Percentiles rank a stretch among this genome's conserved stretches.
phyloP scores from a whole-genome alignment of 208 protist species.

The Acanthamoeba sp. region DNA sequence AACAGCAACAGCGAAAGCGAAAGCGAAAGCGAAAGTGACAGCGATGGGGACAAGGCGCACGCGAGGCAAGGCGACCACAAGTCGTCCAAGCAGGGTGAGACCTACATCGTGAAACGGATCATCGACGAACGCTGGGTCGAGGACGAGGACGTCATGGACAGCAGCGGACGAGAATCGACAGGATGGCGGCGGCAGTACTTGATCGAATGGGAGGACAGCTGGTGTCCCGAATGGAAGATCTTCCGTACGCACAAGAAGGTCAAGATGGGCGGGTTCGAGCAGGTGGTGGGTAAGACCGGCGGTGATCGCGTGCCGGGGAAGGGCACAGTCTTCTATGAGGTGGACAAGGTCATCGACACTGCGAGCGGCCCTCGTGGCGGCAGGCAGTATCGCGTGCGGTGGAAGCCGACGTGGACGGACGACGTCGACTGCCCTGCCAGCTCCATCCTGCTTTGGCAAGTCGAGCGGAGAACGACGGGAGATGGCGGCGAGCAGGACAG shows the following conservation, averaged over 20 bases:
- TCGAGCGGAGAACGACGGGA: background rate
- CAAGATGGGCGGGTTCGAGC: background rate
- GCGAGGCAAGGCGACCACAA: background rate
- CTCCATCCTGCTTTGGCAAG: background rate
- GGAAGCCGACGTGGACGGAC: background rate
- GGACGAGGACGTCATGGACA: too few relatives aligned
- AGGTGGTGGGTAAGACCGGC: background rate
- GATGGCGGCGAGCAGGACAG: too few relatives aligned
- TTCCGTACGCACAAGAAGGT: background rate
- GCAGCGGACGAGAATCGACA: too few relatives aligned
- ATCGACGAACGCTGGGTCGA: too few relatives aligned
- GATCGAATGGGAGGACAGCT: background rate
- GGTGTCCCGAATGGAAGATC: background rate
- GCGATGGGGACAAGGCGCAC: background rate
- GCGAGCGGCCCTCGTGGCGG: too few relatives aligned
- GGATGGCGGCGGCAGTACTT: background rate
- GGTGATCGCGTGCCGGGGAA: background rate
- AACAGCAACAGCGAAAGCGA: background rate
- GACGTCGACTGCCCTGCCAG: background rate
- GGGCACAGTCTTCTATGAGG: background rate
- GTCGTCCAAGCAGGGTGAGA: too few relatives aligned
- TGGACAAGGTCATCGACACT: background rate
- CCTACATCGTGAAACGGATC: too few relatives aligned
- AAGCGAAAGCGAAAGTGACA: background rate
- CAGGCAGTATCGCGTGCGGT: background rate